Evolutionary conservation across 192 early-diverging fungal species (phyloP).

Genomic region (Chytriomyces confervae): DNA sequence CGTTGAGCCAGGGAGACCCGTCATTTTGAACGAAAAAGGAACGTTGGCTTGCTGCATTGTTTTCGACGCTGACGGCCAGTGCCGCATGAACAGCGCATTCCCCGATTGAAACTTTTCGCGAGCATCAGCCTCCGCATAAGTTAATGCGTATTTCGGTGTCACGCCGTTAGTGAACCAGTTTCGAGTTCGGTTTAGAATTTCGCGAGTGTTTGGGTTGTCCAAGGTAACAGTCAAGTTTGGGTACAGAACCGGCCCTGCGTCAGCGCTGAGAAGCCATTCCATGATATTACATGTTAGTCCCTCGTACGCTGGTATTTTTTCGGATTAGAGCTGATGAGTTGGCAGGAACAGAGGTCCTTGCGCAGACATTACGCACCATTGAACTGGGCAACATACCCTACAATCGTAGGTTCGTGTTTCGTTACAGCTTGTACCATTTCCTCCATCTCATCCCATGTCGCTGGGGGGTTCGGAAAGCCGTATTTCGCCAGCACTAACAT

Average conservation of each 20-base stretch:
- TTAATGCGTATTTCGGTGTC: conserved; percentile 8
- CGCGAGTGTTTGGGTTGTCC: neutral
- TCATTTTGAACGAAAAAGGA: neutral
- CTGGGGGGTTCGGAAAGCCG: conserved; percentile 1
- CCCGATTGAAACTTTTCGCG: neutral
- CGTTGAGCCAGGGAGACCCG: neutral
- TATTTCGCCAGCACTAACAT: conserved; percentile 23
- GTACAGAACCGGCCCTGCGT: conserved; percentile 21
- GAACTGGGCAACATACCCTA: conserved; percentile 37
- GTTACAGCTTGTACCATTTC: conserved; percentile 21
- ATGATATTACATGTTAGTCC: conserved; percentile 41
- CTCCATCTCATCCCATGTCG: conserved; percentile 47
- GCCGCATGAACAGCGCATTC: conserved; percentile 30
- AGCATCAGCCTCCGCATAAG: conserved; percentile 6
- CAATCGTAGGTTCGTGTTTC: conserved; percentile 15
- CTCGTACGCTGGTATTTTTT: conserved; percentile 32
- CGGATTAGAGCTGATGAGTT: neutral
- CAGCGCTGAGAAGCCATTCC: conserved; percentile 28
- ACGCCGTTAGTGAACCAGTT: conserved; percentile 2
- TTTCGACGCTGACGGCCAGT: conserved; percentile 18
- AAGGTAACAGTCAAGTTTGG: conserved; percentile 16
- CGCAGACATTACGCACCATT: neutral
- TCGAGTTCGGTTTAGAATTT: conserved; percentile 9
- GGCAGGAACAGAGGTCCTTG: neutral
- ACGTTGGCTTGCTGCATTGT: neutral